Base-by-base conservation (phyloP, 305 asterid genomes). In the Fraxinus floribunda region DNA sequence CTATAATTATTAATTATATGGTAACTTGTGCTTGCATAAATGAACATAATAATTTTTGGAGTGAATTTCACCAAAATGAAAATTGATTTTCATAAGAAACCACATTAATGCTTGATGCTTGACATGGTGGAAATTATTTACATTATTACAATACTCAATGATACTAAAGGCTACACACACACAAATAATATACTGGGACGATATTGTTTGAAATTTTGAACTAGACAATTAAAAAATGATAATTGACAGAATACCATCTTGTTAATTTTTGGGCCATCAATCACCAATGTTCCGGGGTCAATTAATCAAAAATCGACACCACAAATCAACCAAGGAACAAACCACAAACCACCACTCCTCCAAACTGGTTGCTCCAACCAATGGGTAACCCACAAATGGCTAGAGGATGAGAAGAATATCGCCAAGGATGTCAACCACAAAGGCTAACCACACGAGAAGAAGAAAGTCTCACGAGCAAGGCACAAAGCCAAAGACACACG, bases 11-110 rank as follows among this genome's bases (percentile, higher is more conserved):
- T 34, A 41, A 41, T 78, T 83, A 83, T 79, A 74, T 75, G 81
- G 83, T 83, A 64, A 64, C 86, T 79, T 83, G 78, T 35, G 83
- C 75, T 60, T 75, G 83, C 79, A 78, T 46, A 39, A 30, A 60
- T 73, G 78, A 71, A 26, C 64, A 41, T 66, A 81, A 78, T 85
- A 74, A 78, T 36, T 81, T 73, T 55, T 26, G 32, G 46, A 44
- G 82, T 84, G 77, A 60, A 72, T 77, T 60, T 64, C 46, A 26
- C 72, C 72, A 81, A 66, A 78, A 81, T 84, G 39, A 52, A 57
- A 57, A 75, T 66, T 75, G 60, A 62, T 44, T 68, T 75, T 11
- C 73, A 66, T 16, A 52, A 80, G 78, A 80, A 80, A 16, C 79
- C 80, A 78, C 71, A n/a, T 11, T 24, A 24, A 24, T n/a, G 2